Conservation (phyloP, 2,329 filamentous ascomycete species). For the Sporothrix curviconia region DNA sequence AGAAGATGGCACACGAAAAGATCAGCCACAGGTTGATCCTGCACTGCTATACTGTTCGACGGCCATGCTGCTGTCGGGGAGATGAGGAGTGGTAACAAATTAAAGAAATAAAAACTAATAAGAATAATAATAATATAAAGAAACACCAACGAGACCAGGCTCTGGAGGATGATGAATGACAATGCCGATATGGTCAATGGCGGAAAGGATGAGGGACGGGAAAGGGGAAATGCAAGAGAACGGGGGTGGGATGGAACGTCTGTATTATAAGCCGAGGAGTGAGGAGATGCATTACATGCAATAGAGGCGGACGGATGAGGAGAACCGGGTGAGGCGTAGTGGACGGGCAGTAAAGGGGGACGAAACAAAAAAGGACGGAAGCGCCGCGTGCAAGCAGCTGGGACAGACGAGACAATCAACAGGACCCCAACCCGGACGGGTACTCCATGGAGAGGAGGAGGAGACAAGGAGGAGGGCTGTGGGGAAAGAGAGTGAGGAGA, state of each 20-base stretch:
- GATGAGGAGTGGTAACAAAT: neutral
- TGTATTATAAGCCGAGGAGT: neutral
- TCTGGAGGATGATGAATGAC: too few relatives aligned
- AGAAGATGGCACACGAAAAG: slow-evolving; percentile 15
- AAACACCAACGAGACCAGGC: too few relatives aligned
- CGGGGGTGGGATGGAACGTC: neutral
- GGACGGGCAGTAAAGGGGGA: neutral
- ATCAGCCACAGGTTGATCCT: slow-evolving; percentile 16
- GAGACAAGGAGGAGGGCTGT: neutral
- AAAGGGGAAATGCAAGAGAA: neutral
- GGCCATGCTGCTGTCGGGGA: neutral
- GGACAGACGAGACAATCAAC: neutral
- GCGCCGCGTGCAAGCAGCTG: too few relatives aligned
- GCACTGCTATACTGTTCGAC: neutral
- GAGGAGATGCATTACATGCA: neutral
- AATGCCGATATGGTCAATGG: too few relatives aligned
- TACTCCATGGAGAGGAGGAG: slow-evolving; percentile 4
- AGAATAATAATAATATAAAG: too few relatives aligned
- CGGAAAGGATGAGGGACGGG: neutral
- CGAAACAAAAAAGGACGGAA: neutral
- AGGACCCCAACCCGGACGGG: neutral
- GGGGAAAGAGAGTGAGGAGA: neutral
- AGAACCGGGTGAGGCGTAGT: too few relatives aligned
- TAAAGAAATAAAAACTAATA: too few relatives aligned
- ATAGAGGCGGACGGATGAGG: neutral